Conservation (phyloP, 495 filamentous ascomycete species). For the Aspergillus nanangensis region DNA sequence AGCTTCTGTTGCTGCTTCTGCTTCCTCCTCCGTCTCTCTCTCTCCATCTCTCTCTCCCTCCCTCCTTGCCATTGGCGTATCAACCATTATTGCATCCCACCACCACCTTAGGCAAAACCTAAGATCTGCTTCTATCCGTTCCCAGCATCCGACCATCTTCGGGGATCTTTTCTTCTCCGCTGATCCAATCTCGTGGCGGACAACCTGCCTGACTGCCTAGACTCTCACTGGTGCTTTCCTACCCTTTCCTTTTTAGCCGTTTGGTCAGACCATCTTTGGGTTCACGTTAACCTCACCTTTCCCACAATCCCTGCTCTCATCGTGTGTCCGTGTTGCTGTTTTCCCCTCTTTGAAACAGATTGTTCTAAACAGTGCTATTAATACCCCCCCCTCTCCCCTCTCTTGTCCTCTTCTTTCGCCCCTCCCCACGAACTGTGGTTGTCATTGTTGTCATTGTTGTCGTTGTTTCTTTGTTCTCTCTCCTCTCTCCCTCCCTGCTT, state of each 20-base stretch:
- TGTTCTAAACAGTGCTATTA: too few relatives aligned
- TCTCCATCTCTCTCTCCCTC: slow-evolving; percentile 10
- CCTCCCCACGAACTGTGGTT: too few relatives aligned
- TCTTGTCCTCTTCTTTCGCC: too few relatives aligned
- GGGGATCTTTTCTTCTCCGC: slow-evolving; percentile 14
- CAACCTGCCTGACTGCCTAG: not conserved
- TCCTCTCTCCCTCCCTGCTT: slow-evolving; percentile 10
- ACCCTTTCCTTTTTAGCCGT: slow-evolving; percentile 18
- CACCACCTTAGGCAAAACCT: too few relatives aligned
- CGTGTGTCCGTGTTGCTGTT: too few relatives aligned
- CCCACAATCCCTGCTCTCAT: too few relatives aligned
- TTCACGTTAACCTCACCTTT: slow-evolving; percentile 10
- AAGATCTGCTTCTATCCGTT: slow-evolving; percentile 12
- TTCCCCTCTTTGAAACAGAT: too few relatives aligned
- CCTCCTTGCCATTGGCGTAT: slow-evolving; percentile 1
- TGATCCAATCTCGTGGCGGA: slow-evolving; percentile 2
- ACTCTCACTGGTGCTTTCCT: too few relatives aligned
- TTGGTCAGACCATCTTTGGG: slow-evolving; percentile 10
- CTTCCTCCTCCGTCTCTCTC: slow-evolving; percentile 5
- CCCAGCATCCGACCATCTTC: slow-evolving; percentile 3
- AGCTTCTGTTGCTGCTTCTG: slow-evolving; percentile 8
- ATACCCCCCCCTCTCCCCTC: slow-evolving; percentile 3
- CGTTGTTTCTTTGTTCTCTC: slow-evolving; percentile 8
- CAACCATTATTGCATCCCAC: too few relatives aligned
- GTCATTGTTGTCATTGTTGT: slow-evolving; percentile 13